Conservation (phyloP, 345 rosid genomes). For the Laguncularia racemosa region DNA sequence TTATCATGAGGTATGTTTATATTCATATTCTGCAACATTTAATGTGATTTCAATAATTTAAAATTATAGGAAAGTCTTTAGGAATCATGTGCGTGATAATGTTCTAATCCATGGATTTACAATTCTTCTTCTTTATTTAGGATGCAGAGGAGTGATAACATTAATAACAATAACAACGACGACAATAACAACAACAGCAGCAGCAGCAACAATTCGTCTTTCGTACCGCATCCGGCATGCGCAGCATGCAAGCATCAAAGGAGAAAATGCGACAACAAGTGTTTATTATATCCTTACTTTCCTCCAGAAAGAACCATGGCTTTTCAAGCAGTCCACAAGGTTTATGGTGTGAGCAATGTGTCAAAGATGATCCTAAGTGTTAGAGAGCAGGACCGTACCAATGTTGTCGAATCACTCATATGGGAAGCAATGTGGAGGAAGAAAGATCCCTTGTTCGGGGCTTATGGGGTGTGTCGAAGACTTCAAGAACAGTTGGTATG, state of each 20-base stretch:
- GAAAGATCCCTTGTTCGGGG: constrained; percentile 55
- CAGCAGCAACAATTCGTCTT: too few species aligned
- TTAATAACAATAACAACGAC: constrained; percentile 2
- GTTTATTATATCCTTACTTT: constrained; percentile 42
- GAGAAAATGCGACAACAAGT: constrained; percentile 42
- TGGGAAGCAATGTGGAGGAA: constrained; percentile 81
- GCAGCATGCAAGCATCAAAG: constrained; percentile 69
- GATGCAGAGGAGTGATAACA: constrained; percentile 34
- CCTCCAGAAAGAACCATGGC: constrained; percentile 31
- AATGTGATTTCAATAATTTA: not conserved
- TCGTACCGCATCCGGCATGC: constrained; percentile 31
- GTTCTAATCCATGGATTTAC: not conserved
- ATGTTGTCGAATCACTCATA: constrained; percentile 48
- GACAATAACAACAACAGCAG: not conserved
- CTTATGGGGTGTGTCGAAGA: constrained; percentile 49
- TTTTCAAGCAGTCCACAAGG: constrained; percentile 44
- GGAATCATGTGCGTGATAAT: too few species aligned
- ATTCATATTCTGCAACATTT: constrained; percentile 6
- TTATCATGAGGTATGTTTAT: too few species aligned
- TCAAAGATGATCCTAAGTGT: constrained; percentile 43
- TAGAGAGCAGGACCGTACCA: constrained; percentile 33
- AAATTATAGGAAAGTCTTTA: not conserved
- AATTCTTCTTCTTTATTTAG: not conserved
- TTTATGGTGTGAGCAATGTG: constrained; percentile 51
- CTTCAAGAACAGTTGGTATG: constrained; percentile 42